Conservation (phyloP, 352 stramenopile genomes). For the Globisporangium solare region DNA sequence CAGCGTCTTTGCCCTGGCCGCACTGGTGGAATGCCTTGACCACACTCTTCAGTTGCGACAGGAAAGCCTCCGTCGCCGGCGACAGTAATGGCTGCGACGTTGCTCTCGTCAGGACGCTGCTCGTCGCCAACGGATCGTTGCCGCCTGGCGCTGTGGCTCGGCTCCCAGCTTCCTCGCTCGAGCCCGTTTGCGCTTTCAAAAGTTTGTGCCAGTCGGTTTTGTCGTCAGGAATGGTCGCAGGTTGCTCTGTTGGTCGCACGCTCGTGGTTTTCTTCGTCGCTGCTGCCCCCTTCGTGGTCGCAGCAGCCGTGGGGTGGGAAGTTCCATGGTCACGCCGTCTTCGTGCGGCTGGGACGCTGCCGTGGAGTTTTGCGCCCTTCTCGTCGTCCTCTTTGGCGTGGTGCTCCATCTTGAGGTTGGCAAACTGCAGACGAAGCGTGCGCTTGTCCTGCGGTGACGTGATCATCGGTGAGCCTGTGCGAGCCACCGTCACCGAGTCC, state of each 20-base stretch:
- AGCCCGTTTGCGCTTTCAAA: conserved; percentile 30
- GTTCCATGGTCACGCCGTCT: too few relatives aligned
- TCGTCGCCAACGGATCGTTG: background rate
- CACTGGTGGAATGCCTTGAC: conserved; percentile 44
- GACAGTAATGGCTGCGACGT: background rate
- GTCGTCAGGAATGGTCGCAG: conserved; percentile 52
- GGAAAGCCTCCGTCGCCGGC: conserved; percentile 33
- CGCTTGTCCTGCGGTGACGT: conserved; percentile 33
- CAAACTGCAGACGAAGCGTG: conserved; percentile 27
- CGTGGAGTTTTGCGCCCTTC: too few relatives aligned
- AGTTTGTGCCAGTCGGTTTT: conserved; percentile 62
- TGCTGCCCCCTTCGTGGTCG: too few relatives aligned
- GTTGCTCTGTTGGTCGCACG: conserved; percentile 38
- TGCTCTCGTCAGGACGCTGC: conserved; percentile 1
- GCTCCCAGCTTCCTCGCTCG: background rate
- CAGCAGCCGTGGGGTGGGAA: too few relatives aligned
- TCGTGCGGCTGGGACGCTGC: too few relatives aligned
- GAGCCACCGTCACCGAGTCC: background rate
- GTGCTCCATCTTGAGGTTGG: conserved; percentile 14
- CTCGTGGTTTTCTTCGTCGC: conserved; percentile 23
- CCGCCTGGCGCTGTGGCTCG: too few relatives aligned
- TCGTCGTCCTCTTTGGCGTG: background rate
- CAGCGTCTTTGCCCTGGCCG: conserved; percentile 9
- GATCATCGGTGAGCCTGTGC: background rate
- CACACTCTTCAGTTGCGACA: conserved; percentile 46